Evolutionary conservation across 1,284 basidiomycete species (phyloP), one percentile per base, ranked within the genome.

Genomic region (Rhodotorula sp.): DNA sequence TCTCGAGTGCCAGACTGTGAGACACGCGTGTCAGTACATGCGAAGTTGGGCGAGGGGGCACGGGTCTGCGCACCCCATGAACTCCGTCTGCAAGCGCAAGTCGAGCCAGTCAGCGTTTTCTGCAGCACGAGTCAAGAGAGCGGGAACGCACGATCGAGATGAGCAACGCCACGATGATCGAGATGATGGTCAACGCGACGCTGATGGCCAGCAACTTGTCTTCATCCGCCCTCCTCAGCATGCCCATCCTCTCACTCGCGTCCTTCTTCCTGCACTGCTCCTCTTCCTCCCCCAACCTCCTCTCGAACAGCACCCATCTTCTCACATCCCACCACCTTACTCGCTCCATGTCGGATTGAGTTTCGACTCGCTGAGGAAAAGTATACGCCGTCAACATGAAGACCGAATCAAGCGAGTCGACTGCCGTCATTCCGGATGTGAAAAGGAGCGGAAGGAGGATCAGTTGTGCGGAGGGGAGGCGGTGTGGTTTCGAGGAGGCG

Each of bases 361-460:
- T 2, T 8, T n/a, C 48, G 11, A 40, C 24, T 15, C 59, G 58
- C 52, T 66, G 65, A 11, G 68, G 75, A 47, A 76, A 54, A 26
- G 73, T 73, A 62, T 81, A 81, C 16, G 79, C 80, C 53, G 74
- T 76, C 46, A 80, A 71, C 80, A 81, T 81, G 65, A 80, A 76
- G 28, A 79, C 71, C 16, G 74, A 76, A 59, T 81, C 80, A 47
- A 76, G 64, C 30, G 75, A 78, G 65, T 81, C 80, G 59, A 80
- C 78, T 20, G 79, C 68, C 2, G 75, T 76, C 80, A 81, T 81
- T 8, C 80, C 80, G 0, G 78, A 77, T 1, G 76, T 80, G 72
- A 81, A 81, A 20, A 81, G 76, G 31, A 81, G 70, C 4, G 81
- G 80, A 1, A 81, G 75, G 53, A 81, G 70, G 44, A 81, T 75